A percentile compares a stretch with the other conserved stretches of the same genome.
Evolutionary conservation across 805 yeast species (phyloP).

Genomic region (Saturnispora mendoncae): DNA sequence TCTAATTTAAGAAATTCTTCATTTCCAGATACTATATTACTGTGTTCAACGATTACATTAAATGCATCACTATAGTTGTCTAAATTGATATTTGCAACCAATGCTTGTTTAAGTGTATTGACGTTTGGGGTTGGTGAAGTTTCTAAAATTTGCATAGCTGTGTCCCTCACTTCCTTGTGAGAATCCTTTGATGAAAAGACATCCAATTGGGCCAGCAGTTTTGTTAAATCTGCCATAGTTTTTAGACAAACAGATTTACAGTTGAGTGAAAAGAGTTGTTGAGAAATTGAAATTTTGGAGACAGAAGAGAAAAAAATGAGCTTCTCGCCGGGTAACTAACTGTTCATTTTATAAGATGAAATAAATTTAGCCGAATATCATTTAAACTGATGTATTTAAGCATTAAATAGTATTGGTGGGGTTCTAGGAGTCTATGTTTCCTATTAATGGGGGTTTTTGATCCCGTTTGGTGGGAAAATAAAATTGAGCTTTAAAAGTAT

Average conservation of each 20-base stretch:
- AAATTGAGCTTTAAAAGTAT: too few species aligned
- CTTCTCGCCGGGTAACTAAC: neutral
- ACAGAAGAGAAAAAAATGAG: too few species aligned
- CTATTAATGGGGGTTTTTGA: too few species aligned
- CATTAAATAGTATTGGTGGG: too few species aligned
- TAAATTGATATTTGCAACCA: conserved; percentile 51
- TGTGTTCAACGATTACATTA: conserved; percentile 17
- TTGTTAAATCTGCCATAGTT: conserved; percentile 14
- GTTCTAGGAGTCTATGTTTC: too few species aligned
- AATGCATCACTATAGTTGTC: conserved; percentile 47
- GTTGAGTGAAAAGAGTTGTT: conserved; percentile 27
- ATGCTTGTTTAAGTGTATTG: conserved; percentile 32
- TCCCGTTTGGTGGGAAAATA: too few species aligned
- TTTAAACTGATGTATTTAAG: too few species aligned
- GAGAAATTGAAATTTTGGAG: too few species aligned
- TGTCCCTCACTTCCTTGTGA: conserved; percentile 28
- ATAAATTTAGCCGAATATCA: too few species aligned
- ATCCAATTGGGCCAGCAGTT: conserved; percentile 29
- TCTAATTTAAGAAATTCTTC: conserved; percentile 34
- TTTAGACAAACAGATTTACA: conserved; percentile 27
- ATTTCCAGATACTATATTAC: neutral
- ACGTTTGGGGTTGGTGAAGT: conserved; percentile 24
- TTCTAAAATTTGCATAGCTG: conserved; percentile 24
- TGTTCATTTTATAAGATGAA: too few species aligned
- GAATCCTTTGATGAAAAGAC: conserved; percentile 30